These are phyloP conservation scores for Ephemerocybe angulata DNA, from an alignment of 768 basidiomycete genomes.

Conservation along the genomic window DNA sequence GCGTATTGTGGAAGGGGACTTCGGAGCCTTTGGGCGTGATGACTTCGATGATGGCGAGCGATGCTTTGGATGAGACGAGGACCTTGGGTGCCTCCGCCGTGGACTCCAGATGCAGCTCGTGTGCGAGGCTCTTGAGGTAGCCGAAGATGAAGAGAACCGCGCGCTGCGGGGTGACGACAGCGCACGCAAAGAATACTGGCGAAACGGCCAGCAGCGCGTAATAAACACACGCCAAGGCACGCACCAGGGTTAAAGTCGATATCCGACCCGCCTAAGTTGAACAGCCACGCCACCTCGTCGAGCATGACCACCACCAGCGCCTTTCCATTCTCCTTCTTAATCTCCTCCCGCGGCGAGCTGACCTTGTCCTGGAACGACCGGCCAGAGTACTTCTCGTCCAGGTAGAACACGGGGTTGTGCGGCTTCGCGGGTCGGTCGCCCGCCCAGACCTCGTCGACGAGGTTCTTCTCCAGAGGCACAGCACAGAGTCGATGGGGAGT, in stretches of 20 bases:
- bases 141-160: slow-evolving; percentile 70
- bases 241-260: slow-evolving; percentile 77
- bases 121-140: slow-evolving; percentile 52
- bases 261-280: slow-evolving; percentile 89
- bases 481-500: slow-evolving; percentile 55
- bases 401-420: slow-evolving; percentile 58
- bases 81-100: slow-evolving; percentile 48
- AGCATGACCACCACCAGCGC: slow-evolving; percentile 83
- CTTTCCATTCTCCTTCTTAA: slow-evolving; percentile 57
- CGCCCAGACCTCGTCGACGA: slow-evolving; percentile 76
- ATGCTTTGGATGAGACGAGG: slow-evolving; percentile 72
- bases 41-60: slow-evolving; percentile 77
- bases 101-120: slow-evolving; percentile 26
- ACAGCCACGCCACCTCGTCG: slow-evolving; percentile 93
- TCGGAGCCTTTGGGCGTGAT: slow-evolving; percentile 27
- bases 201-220: slow-evolving; percentile 2
- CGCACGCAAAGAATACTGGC: slow-evolving; percentile 89
- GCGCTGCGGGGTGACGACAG: slow-evolving; percentile 60
- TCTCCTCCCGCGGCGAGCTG: slow-evolving; percentile 54
- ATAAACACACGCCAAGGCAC: slow-evolving; percentile 4
- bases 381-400: slow-evolving; percentile 75
- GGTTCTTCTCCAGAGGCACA: slow-evolving; percentile 70
- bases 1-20: slow-evolving; percentile 8
- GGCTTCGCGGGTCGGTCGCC: slow-evolving; percentile 67
- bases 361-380: slow-evolving; percentile 68